Conservation (phyloP, 2,329 filamentous ascomycete species). For the Clonostachys byssicola region DNA sequence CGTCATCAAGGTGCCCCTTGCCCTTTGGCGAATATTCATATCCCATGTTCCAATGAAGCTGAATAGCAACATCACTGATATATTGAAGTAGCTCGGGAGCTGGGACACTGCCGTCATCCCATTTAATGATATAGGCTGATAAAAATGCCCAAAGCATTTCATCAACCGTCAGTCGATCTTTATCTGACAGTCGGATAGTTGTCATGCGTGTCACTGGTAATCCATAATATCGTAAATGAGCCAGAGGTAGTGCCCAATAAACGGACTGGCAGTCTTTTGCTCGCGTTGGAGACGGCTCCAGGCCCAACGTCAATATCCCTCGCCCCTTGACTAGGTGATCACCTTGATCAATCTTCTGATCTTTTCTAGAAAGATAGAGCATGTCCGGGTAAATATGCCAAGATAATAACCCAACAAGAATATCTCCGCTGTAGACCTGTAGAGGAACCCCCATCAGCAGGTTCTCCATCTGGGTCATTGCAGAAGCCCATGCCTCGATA, state of each 20-base stretch:
- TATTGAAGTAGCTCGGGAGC: no score
- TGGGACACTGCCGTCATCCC: no score
- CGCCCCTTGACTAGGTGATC: not conserved
- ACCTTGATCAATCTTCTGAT: not conserved
- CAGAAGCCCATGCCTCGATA: not conserved
- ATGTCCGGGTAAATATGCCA: constrained; percentile 3
- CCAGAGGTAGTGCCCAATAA: constrained; percentile 1
- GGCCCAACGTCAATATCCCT: constrained; percentile 1
- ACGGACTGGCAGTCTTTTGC: not conserved
- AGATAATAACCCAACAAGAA: not conserved
- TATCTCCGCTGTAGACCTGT: not conserved
- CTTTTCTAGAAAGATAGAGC: not conserved
- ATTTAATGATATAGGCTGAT: no score
- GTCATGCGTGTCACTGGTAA: not conserved
- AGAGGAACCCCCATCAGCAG: not conserved
- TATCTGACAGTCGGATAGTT: no score
- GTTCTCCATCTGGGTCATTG: not conserved
- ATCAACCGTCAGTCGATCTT: no score
- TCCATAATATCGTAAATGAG: constrained; percentile 2
- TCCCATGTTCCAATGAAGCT: no score
- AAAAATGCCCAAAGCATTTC: no score
- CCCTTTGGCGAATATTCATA: no score
- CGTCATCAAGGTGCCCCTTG: no score
- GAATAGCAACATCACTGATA: no score
- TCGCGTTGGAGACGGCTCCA: not conserved